Percentiles rank a stretch among this genome's conserved stretches.
These are phyloP conservation scores for Cruciata laevipes DNA, from an alignment of 257 asterid genomes.

Conservation along the genomic window DNA sequence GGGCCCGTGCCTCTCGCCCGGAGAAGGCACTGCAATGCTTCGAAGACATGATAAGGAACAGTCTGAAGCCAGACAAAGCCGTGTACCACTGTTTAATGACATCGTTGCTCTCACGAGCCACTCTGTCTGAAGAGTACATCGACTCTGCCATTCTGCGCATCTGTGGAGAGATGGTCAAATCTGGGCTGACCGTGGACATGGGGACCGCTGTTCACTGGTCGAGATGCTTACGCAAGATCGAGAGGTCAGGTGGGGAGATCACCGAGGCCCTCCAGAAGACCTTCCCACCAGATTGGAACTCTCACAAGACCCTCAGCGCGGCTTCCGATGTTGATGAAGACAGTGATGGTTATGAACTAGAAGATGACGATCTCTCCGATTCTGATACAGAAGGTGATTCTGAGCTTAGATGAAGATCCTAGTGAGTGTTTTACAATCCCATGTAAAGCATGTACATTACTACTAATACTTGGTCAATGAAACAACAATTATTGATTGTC, in stretches of 20 bases:
- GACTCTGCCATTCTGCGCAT: constrained; percentile 44
- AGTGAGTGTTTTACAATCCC: neutral
- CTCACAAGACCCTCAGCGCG: constrained; percentile 47
- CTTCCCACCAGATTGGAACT: constrained; percentile 96
- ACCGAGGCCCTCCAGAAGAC: constrained; percentile 93
- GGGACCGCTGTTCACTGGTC: constrained; percentile 99
- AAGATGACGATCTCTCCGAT: constrained; percentile 11
- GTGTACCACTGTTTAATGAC: constrained; percentile 96
- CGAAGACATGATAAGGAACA: constrained; percentile 72
- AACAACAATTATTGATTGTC: neutral
- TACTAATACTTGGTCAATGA: neutral
- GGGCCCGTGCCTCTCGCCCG: constrained; percentile 95
- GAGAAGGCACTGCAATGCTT: constrained; percentile 92
- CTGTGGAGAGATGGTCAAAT: constrained; percentile 69
- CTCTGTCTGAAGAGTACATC: constrained; percentile 72
- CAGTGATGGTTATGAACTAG: constrained; percentile 8
- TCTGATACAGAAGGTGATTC: constrained; percentile 16
- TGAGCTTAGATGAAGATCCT: constrained; percentile 13
- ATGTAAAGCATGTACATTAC: neutral
- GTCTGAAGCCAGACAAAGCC: constrained; percentile 81
- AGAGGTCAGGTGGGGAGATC: constrained; percentile 64
- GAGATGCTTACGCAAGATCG: constrained; percentile 69
- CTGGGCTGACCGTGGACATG: constrained; percentile 67
- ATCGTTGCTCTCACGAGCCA: constrained; percentile 76
- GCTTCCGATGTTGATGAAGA: constrained; percentile 32